These are phyloP conservation scores for Cucurbitaria berberidis DNA, from an alignment of 2,329 filamentous ascomycete species.

Conservation along the genomic window DNA sequence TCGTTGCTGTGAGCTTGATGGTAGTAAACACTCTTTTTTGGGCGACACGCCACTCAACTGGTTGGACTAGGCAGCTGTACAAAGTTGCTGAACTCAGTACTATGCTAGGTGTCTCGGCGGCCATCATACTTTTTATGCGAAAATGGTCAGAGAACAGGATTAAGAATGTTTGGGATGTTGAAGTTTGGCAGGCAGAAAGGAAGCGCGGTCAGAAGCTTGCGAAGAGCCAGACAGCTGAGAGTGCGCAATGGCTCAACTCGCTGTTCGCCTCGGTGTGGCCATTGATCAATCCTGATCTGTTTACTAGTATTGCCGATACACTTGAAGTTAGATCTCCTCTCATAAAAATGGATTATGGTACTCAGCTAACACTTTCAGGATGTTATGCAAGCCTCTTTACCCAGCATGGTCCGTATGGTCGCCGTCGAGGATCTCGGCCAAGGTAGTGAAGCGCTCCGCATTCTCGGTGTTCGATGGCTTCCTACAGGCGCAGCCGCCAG, in stretches of 20 bases:
- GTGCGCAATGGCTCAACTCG: slow-evolving; percentile 74
- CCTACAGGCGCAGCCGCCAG: slow-evolving; percentile 72
- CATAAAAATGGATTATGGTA: background rate
- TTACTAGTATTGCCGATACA: slow-evolving; percentile 70
- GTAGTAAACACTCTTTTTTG: slow-evolving; percentile 44
- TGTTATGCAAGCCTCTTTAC: slow-evolving; percentile 78
- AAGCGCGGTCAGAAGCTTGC: slow-evolving; percentile 58
- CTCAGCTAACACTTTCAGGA: slow-evolving; percentile 53
- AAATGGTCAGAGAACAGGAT: slow-evolving; percentile 69
- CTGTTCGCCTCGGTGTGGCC: slow-evolving; percentile 73
- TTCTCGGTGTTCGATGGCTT: slow-evolving; percentile 74
- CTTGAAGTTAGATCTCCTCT: slow-evolving; percentile 58
- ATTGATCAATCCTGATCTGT: slow-evolving; percentile 76
- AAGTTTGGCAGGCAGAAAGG: slow-evolving; percentile 71
- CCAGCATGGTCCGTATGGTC: slow-evolving; percentile 73
- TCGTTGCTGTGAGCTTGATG: slow-evolving; percentile 45
- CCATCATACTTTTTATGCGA: slow-evolving; percentile 55
- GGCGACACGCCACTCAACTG: slow-evolving; percentile 37
- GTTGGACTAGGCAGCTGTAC: slow-evolving; percentile 40
- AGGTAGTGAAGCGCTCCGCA: slow-evolving; percentile 72
- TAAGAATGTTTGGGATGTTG: slow-evolving; percentile 68
- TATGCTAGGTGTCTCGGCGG: slow-evolving; percentile 37
- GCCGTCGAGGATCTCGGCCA: slow-evolving; percentile 78
- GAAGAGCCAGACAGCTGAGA: slow-evolving; percentile 63
- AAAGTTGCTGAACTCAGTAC: slow-evolving; percentile 36